These are phyloP conservation scores for Pontederia crassipes DNA, from an alignment of 176 grass and related monocot species.

Conservation along the genomic window DNA sequence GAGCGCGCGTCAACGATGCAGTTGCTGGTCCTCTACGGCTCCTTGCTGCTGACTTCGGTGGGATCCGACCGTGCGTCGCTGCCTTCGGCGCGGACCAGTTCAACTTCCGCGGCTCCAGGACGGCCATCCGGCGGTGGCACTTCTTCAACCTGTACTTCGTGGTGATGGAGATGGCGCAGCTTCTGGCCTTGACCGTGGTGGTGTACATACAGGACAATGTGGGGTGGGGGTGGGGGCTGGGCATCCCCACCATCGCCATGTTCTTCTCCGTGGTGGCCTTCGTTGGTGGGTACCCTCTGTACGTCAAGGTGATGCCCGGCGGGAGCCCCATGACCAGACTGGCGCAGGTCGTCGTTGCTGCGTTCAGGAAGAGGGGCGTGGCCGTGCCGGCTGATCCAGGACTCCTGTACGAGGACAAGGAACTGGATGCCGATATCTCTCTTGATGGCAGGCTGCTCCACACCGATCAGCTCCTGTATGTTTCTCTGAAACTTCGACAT, in stretches of 20 bases:
- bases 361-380: constrained; percentile 9
- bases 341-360: constrained; percentile 2
- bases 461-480: constrained; percentile 10
- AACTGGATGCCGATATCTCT: constrained; percentile 3
- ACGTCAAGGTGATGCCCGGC: constrained; percentile 10
- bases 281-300: constrained; percentile 9
- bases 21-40: constrained; percentile 25
- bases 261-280: constrained; percentile 14
- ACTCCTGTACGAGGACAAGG: constrained; percentile 4
- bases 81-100: constrained; percentile 90
- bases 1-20: constrained; percentile 20
- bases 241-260: constrained; percentile 13
- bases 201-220: constrained; percentile 21
- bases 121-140: constrained; percentile 20
- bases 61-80: constrained; percentile 63
- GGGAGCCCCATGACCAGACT: constrained; percentile 16
- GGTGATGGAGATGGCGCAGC: constrained; percentile 7
- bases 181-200: constrained; percentile 11
- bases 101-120: constrained; percentile 19
- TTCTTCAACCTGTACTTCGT: constrained; percentile 60
- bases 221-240: constrained; percentile 17
- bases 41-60: constrained; percentile 34
- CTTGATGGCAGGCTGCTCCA: constrained; percentile 9
- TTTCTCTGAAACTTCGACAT: not conserved
- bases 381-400: not conserved